These are phyloP conservation scores for Fusarium pininemorale DNA, from an alignment of 2,329 filamentous ascomycete species.

Conservation along the genomic window DNA sequence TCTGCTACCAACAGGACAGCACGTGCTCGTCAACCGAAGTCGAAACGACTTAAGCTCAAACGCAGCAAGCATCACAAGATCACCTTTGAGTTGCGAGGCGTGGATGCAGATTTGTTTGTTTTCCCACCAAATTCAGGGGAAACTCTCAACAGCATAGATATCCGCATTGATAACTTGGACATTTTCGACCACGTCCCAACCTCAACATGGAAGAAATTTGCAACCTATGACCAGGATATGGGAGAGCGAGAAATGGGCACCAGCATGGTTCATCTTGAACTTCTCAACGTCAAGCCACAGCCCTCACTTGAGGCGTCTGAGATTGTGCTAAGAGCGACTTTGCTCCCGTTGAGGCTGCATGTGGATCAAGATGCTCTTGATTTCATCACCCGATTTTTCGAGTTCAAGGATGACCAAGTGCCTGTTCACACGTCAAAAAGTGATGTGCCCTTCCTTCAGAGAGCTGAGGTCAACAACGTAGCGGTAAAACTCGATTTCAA, in stretches of 20 bases:
- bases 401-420: slow-evolving; percentile 85
- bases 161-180: slow-evolving; percentile 84
- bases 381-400: slow-evolving; percentile 96
- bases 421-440: slow-evolving; percentile 66
- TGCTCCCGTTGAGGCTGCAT: slow-evolving; percentile 88
- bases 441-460: slow-evolving; percentile 86
- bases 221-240: slow-evolving; percentile 88
- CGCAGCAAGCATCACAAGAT: slow-evolving; percentile 95
- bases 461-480: slow-evolving; percentile 86
- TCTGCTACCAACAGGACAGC: slow-evolving; percentile 63
- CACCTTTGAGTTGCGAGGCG: slow-evolving; percentile 87
- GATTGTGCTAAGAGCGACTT: slow-evolving; percentile 79
- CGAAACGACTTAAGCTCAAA: slow-evolving; percentile 76
- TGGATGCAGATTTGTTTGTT: slow-evolving; percentile 82
- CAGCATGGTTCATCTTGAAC: slow-evolving; percentile 89
- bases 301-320: slow-evolving; percentile 87
- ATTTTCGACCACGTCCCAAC: slow-evolving; percentile 94
- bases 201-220: slow-evolving; percentile 98
- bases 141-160: slow-evolving; percentile 86
- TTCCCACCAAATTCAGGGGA: slow-evolving; percentile 82
- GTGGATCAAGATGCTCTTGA: slow-evolving; percentile 98
- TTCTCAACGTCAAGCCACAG: slow-evolving; percentile 88
- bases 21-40: slow-evolving; percentile 53
- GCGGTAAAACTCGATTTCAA: slow-evolving; percentile 93
- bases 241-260: slow-evolving; percentile 86